These are phyloP conservation scores for Barbarea vulgaris DNA, from an alignment of 345 rosid species.

Conservation along the genomic window DNA sequence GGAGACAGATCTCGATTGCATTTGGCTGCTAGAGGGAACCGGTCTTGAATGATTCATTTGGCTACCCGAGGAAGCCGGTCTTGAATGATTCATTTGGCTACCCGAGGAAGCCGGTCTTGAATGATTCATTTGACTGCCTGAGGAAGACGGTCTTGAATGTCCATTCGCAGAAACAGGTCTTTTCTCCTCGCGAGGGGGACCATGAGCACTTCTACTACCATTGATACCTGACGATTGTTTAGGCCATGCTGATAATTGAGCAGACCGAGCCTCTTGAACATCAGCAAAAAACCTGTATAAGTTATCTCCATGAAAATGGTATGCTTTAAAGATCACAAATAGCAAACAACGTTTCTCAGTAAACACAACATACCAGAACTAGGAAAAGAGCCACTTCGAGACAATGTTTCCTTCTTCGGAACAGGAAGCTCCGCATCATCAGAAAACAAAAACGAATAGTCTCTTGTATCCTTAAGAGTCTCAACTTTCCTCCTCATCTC, in stretches of 20 bases:
- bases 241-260: constrained; percentile 53
- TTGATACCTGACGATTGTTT: constrained; percentile 50
- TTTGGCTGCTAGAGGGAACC: constrained; percentile 41
- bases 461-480: constrained; percentile 73
- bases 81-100: constrained; percentile 38
- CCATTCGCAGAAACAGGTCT: constrained; percentile 46
- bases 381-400: constrained; percentile 46
- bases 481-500: constrained; percentile 64
- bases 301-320: constrained; percentile 63
- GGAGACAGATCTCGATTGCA: constrained; percentile 31
- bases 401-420: constrained; percentile 52
- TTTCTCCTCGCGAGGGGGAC: constrained; percentile 52
- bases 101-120: constrained; percentile 41
- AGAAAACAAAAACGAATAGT: constrained; percentile 82
- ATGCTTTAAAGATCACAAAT: constrained; percentile 42
- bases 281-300: constrained; percentile 71
- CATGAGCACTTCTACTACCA: constrained; percentile 51
- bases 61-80: constrained; percentile 36
- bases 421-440: constrained; percentile 77
- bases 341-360: constrained; percentile 14
- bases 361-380: constrained; percentile 61
- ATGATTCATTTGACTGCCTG: constrained; percentile 45
- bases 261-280: constrained; percentile 76
- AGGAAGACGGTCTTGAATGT: constrained; percentile 43
- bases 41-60: constrained; percentile 33